These are phyloP conservation scores for Geotrichum aggregatum DNA, from an alignment of 1,139 yeast species.

Conservation along the genomic window DNA sequence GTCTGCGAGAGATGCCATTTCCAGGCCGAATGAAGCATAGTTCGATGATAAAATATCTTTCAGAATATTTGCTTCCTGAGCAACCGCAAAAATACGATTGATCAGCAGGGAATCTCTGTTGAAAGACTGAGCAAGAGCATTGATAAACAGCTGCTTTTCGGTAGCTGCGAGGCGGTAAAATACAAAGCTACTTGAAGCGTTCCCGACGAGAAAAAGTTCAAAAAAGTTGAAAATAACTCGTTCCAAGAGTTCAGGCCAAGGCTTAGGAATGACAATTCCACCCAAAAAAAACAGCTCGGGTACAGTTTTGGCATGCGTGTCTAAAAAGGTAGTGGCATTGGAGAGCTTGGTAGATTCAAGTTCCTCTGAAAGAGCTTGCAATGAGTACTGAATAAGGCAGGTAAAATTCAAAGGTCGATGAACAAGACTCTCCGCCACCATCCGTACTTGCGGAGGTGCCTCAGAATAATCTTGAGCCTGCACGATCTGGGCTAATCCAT, in stretches of 20 bases:
- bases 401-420: conserved; percentile 31
- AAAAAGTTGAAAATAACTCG: conserved; percentile 37
- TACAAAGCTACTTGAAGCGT: conserved; percentile 28
- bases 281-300: conserved; percentile 41
- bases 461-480: conserved; percentile 22
- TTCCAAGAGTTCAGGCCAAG: conserved; percentile 38
- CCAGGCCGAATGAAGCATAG: conserved; percentile 35
- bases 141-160: conserved; percentile 27
- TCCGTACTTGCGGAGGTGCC: conserved; percentile 25
- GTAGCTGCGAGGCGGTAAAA: conserved; percentile 28
- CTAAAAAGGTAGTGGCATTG: conserved; percentile 34
- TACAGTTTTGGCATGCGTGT: conserved; percentile 35
- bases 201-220: conserved; percentile 37
- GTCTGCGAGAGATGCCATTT: conserved; percentile 37
- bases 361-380: conserved; percentile 35
- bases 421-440: conserved; percentile 26
- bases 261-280: conserved; percentile 36
- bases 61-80: conserved; percentile 29
- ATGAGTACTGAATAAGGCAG: conserved; percentile 32
- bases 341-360: conserved; percentile 24
- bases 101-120: conserved; percentile 27
- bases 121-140: conserved; percentile 28
- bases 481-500: conserved; percentile 27
- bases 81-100: conserved; percentile 28
- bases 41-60: conserved; percentile 32